phyloP scores from a whole-genome alignment of 257 asterid species.

The Solanum paucissectum region DNA sequence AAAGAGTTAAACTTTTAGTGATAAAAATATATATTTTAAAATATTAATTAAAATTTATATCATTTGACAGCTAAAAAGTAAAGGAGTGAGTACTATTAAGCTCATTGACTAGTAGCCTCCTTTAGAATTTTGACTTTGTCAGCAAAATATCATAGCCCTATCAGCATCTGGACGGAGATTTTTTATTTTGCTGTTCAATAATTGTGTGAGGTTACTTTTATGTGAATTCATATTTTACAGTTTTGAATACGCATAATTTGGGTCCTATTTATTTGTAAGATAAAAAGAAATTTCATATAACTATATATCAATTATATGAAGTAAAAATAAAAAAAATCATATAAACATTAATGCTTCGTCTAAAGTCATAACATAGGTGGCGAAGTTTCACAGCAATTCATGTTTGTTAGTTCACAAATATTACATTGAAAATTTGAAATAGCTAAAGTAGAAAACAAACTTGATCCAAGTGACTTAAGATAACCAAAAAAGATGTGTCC shows the following conservation, averaged over 20 bases:
- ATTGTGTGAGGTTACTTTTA: background rate
- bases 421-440: too few species aligned
- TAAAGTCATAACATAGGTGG: background rate
- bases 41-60: too few species aligned
- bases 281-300: background rate
- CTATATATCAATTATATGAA: background rate
- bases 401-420: too few species aligned
- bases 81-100: too few species aligned
- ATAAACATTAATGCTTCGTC: background rate
- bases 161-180: background rate
- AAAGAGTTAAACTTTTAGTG: background rate
- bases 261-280: background rate
- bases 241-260: background rate
- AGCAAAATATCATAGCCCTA: background rate
- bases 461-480: too few species aligned
- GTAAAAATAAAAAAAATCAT: background rate
- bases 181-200: background rate
- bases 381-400: too few species aligned
- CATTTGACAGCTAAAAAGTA: too few species aligned
- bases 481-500: too few species aligned
- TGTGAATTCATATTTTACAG: background rate
- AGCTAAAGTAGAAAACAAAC: too few species aligned
- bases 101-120: background rate
- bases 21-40: too few species aligned
- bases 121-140: background rate